Conservation (phyloP, 306 rosid species). For the Arachis stenosperma region DNA sequence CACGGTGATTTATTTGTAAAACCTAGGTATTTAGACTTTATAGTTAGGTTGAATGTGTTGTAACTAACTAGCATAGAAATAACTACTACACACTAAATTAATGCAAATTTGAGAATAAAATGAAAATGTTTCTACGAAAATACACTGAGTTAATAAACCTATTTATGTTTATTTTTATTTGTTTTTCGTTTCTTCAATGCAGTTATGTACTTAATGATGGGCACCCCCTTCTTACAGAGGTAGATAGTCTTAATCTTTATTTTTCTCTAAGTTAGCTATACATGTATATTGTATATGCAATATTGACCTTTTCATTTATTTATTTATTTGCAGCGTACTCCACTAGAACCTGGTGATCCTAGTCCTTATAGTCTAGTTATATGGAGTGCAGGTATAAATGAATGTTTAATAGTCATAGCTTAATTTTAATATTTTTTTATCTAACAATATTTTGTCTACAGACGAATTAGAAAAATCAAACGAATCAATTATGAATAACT, state of each 20-base stretch:
- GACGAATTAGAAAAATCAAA: slow-evolving; percentile 35
- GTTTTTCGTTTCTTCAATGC: slow-evolving; percentile 6
- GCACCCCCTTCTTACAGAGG: slow-evolving; percentile 50
- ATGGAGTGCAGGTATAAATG: slow-evolving; percentile 53
- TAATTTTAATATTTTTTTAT: not conserved
- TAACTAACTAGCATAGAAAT: no score
- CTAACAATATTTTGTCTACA: not conserved
- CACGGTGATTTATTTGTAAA: no score
- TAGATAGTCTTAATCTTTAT: not conserved
- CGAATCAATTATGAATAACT: slow-evolving; percentile 21
- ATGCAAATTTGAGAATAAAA: not conserved
- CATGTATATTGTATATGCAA: not conserved
- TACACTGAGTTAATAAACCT: not conserved
- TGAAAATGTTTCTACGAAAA: not conserved
- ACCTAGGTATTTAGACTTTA: no score
- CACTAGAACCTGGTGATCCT: slow-evolving; percentile 49
- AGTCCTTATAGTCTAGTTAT: slow-evolving; percentile 55
- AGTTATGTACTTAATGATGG: slow-evolving; percentile 61
- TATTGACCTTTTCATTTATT: not conserved
- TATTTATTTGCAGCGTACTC: slow-evolving; percentile 43
- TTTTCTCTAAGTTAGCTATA: not conserved
- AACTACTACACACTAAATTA: no score
- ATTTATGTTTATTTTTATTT: not conserved
- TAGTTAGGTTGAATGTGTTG: no score
- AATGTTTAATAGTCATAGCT: no score